These are phyloP conservation scores for Vanrija pseudolonga DNA, from an alignment of 1,284 basidiomycete species.

Conservation along the genomic window DNA sequence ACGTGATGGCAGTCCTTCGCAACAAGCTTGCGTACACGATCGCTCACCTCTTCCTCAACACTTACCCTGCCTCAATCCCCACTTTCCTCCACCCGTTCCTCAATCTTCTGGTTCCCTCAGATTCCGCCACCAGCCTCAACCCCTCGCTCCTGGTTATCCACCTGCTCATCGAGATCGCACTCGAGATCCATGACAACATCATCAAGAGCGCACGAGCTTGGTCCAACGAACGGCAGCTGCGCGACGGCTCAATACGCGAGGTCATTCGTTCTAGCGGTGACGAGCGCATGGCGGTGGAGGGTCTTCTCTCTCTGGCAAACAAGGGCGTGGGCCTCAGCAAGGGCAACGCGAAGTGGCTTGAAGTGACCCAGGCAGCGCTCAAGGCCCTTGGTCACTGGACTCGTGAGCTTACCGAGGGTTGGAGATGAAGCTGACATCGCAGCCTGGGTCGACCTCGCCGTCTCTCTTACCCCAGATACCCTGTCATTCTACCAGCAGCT, in stretches of 20 bases:
- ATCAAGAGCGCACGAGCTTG: slow-evolving; percentile 77
- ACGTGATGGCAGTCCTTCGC: slow-evolving; percentile 49
- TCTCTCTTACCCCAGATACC: slow-evolving; percentile 87
- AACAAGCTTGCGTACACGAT: slow-evolving; percentile 99
- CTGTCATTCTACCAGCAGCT: slow-evolving; percentile 81
- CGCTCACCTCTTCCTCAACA: slow-evolving; percentile 87
- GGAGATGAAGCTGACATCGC: slow-evolving; percentile 15
- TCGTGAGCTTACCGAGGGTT: slow-evolving; percentile 60
- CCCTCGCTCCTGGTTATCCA: slow-evolving; percentile 79
- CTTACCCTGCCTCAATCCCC: slow-evolving; percentile 49
- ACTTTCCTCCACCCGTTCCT: slow-evolving; percentile 51
- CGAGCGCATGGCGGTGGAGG: slow-evolving; percentile 79
- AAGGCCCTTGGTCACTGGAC: slow-evolving; percentile 90
- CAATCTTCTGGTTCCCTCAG: slow-evolving; percentile 38
- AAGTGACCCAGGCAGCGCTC: slow-evolving; percentile 83
- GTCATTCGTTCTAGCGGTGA: slow-evolving; percentile 80
- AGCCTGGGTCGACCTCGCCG: slow-evolving; percentile 98
- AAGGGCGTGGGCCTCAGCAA: slow-evolving; percentile 62
- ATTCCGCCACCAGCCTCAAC: slow-evolving; percentile 60
- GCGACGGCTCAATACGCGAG: slow-evolving; percentile 80
- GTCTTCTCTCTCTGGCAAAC: slow-evolving; percentile 76
- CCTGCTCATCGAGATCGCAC: slow-evolving; percentile 82
- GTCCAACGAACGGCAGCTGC: slow-evolving; percentile 63
- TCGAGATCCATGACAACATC: slow-evolving; percentile 86
- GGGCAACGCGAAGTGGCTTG: slow-evolving; percentile 60